phyloP scores from a whole-genome alignment of 2,329 filamentous ascomycete genomes.

The Pseudocercospora musae region DNA sequence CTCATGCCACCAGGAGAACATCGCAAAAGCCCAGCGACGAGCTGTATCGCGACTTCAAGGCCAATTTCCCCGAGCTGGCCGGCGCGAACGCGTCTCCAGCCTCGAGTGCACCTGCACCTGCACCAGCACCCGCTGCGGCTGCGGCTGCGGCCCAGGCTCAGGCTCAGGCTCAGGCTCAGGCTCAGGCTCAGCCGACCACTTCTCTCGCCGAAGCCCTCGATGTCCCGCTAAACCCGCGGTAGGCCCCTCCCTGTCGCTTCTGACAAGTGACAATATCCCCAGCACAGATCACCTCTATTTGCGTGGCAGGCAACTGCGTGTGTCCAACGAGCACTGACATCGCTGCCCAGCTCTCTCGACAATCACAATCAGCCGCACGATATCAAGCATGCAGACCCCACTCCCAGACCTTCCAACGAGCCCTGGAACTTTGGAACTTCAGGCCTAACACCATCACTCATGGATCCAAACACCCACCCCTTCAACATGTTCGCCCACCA shows the following conservation, averaged over 20 bases:
- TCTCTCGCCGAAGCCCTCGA: constrained; percentile 46
- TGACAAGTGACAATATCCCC: constrained; percentile 1
- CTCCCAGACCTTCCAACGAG: constrained; percentile 74
- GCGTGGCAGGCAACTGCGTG: constrained; percentile 22
- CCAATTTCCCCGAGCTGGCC: constrained; percentile 73
- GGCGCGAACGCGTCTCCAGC: constrained; percentile 27
- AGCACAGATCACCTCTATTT: constrained; percentile 19
- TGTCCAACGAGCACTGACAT: constrained; percentile 21
- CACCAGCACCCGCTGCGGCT: too few relatives aligned
- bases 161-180: too few relatives aligned
- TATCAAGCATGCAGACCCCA: constrained; percentile 76
- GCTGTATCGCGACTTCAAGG: constrained; percentile 78
- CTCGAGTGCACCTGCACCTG: constrained; percentile 44
- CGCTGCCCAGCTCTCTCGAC: constrained; percentile 24
- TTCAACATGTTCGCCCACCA: constrained; percentile 79
- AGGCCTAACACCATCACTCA: constrained; percentile 75
- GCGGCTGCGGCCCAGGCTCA: too few relatives aligned
- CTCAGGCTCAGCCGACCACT: constrained; percentile 40
- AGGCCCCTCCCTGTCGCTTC: constrained; percentile 32
- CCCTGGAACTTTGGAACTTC: constrained; percentile 60
- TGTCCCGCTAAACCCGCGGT: constrained; percentile 44
- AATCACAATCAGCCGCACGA: constrained; percentile 27
- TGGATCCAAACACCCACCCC: constrained; percentile 69
- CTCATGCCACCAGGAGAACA: too few relatives aligned
- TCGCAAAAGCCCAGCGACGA: constrained; percentile 84